Percentiles rank a stretch among this genome's conserved stretches.
Conservation (phyloP, 768 basidiomycete genomes). For the Mycena filopes region DNA sequence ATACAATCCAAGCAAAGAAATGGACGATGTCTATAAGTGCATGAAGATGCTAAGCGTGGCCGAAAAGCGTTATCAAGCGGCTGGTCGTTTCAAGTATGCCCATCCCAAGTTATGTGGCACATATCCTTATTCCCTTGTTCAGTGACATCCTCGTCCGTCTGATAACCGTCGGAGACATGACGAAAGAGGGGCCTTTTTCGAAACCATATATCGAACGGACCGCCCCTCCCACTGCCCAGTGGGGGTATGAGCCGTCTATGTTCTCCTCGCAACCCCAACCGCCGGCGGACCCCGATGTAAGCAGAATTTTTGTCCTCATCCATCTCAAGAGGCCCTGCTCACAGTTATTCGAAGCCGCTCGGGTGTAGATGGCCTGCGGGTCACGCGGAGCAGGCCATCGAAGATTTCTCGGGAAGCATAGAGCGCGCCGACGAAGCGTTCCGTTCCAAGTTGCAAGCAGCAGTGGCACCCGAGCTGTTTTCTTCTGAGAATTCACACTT, state of each 20-base stretch:
- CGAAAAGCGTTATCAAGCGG: constrained; percentile 44
- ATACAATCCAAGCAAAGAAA: constrained; percentile 61
- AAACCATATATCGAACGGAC: constrained; percentile 6
- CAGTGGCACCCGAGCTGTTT: constrained; percentile 11
- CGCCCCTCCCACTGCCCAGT: constrained; percentile 23
- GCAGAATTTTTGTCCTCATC: neutral
- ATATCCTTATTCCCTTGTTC: constrained; percentile 3
- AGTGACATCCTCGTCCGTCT: constrained; percentile 32
- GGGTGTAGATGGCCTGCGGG: constrained; percentile 10
- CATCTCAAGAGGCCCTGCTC: neutral
- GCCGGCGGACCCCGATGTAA: constrained; percentile 3
- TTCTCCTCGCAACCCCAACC: constrained; percentile 3
- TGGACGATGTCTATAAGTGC: constrained; percentile 70
- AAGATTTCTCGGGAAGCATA: constrained; percentile 18
- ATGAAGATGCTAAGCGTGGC: constrained; percentile 58
- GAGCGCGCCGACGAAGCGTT: constrained; percentile 1
- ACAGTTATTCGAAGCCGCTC: constrained; percentile 7
- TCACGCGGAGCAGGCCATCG: constrained; percentile 11
- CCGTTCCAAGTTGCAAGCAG: constrained; percentile 4
- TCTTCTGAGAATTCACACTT: neutral
- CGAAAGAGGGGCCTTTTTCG: neutral
- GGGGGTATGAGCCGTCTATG: constrained; percentile 28
- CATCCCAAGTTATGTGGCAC: neutral
- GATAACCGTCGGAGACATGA: constrained; percentile 30
- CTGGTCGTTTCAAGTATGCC: constrained; percentile 35